Conservation (phyloP, 2,329 filamentous ascomycete genomes). For the Cylindrodendrum hubeiense region DNA sequence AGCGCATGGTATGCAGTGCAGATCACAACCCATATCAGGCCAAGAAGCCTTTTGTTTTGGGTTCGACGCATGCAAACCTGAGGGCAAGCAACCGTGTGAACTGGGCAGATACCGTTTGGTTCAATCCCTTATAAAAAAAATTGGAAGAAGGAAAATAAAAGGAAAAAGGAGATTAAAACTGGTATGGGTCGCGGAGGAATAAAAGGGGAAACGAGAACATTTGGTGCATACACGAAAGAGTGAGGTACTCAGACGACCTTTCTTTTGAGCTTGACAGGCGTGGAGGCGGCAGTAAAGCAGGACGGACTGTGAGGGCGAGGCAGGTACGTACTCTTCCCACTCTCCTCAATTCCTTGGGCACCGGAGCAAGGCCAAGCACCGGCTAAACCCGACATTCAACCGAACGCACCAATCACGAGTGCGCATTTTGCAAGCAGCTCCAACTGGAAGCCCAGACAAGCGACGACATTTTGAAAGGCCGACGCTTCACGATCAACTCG, state of each 20-base stretch:
- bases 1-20: neutral
- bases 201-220: neutral
- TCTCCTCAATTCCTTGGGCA: no score
- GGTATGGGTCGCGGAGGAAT: no score
- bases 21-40: neutral
- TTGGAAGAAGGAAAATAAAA: neutral
- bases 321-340: conserved; percentile 32
- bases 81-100: neutral
- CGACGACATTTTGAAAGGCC: conserved; percentile 51
- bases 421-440: conserved; percentile 52
- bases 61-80: neutral
- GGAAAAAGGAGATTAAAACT: neutral
- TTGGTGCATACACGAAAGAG: no score
- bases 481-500: conserved; percentile 44
- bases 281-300: no score
- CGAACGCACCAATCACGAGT: conserved; percentile 48
- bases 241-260: no score
- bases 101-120: neutral
- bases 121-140: neutral
- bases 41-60: neutral
- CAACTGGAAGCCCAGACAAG: conserved; percentile 41
- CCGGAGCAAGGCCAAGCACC: conserved; percentile 22
- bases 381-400: conserved; percentile 43
- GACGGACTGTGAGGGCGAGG: neutral
- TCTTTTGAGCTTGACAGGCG: no score